Conservation (phyloP, 2,329 filamentous ascomycete species). For the Curvularia sp. region DNA sequence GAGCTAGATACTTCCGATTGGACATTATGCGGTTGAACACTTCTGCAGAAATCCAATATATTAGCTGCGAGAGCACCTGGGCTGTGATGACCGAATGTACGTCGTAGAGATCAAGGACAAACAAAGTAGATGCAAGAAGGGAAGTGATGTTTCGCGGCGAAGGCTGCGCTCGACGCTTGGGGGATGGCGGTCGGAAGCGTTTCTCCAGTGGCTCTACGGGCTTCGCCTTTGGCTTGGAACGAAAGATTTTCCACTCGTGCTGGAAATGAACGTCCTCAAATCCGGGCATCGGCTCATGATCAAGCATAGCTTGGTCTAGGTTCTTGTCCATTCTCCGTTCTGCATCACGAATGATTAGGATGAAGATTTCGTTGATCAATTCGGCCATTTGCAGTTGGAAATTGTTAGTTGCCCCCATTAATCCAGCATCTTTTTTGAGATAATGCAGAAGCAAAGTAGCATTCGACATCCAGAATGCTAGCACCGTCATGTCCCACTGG, state of each 20-base stretch:
- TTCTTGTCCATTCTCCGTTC: slow-evolving; percentile 97
- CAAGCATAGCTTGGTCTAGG: slow-evolving; percentile 89
- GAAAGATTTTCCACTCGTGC: slow-evolving; percentile 98
- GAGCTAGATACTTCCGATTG: slow-evolving; percentile 89
- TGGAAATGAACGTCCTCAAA: slow-evolving; percentile 97
- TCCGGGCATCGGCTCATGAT: slow-evolving; percentile 96
- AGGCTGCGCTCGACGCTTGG: slow-evolving; percentile 88
- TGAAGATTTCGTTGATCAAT: slow-evolving; percentile 97
- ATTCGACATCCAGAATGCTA: slow-evolving; percentile 99
- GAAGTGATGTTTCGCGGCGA: slow-evolving; percentile 96
- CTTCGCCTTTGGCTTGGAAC: slow-evolving; percentile 87
- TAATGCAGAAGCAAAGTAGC: slow-evolving; percentile 95
- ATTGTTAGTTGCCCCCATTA: slow-evolving; percentile 80
- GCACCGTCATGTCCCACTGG: slow-evolving; percentile 99
- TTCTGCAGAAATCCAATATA: slow-evolving; percentile 96
- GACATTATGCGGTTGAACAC: slow-evolving; percentile 98
- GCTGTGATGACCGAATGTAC: slow-evolving; percentile 95
- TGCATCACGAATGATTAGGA: slow-evolving; percentile 94
- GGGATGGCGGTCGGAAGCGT: slow-evolving; percentile 88
- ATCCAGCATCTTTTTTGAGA: slow-evolving; percentile 87
- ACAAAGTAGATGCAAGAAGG: slow-evolving; percentile 90
- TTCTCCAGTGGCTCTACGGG: slow-evolving; percentile 85
- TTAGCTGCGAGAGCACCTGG: slow-evolving; percentile 88
- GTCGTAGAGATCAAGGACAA: slow-evolving; percentile 98
- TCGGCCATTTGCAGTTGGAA: slow-evolving; percentile 95